Evolutionary conservation across 768 basidiomycete genomes (phyloP).

Genomic region (Suillus alpinus): DNA sequence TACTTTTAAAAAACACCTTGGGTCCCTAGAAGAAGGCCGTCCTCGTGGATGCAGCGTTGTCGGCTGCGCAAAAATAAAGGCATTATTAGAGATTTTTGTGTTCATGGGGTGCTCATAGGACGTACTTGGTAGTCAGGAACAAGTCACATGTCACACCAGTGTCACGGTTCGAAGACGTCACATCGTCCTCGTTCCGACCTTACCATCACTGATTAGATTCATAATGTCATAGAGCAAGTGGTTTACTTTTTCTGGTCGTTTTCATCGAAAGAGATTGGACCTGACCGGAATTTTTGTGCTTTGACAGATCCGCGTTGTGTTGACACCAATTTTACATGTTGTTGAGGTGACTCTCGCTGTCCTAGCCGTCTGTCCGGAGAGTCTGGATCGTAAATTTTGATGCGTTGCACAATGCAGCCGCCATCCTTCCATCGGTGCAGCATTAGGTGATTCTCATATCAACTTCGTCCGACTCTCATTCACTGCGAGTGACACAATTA

Average conservation of each 20-base stretch:
- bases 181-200: not conserved
- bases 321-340: not conserved
- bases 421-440: not conserved
- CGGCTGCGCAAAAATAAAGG: not conserved
- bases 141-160: not conserved
- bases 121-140: not conserved
- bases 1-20: not conserved
- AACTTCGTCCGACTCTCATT: not conserved
- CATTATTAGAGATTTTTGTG: not conserved
- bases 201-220: not conserved
- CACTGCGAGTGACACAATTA: not conserved
- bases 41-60: not conserved
- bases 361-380: not conserved
- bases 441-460: not conserved
- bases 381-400: not conserved
- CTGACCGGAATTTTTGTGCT: not conserved
- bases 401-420: not conserved
- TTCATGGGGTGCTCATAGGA: not conserved
- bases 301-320: not conserved
- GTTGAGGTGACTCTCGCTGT: not conserved
- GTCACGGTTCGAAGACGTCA: not conserved
- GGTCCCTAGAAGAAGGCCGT: not conserved
- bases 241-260: not conserved
- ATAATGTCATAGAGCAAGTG: not conserved
- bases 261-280: not conserved